Evolutionary conservation across 2,329 filamentous ascomycete genomes (phyloP).

Genomic region (Xylariales sp.): DNA sequence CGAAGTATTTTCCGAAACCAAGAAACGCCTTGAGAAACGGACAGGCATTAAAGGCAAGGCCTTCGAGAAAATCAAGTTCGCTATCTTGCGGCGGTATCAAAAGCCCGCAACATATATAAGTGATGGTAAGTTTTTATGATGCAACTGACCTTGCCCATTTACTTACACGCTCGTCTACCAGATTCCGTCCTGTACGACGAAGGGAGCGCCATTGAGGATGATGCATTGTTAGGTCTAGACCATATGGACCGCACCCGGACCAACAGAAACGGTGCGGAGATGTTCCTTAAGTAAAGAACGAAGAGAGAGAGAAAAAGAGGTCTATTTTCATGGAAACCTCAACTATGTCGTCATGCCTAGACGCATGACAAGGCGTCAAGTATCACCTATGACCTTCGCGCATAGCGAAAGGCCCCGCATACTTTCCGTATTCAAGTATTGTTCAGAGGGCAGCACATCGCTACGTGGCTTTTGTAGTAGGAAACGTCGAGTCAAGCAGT

Average conservation of each 20-base stretch:
- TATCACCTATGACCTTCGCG: slow-evolving; percentile 20
- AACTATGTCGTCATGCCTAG: slow-evolving; percentile 8
- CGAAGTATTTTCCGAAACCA: slow-evolving; percentile 90
- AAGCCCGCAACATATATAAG: slow-evolving; percentile 82
- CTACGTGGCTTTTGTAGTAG: slow-evolving; percentile 8
- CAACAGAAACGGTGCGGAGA: slow-evolving; percentile 70
- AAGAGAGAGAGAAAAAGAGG: neutral
- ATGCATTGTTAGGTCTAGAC: slow-evolving; percentile 73
- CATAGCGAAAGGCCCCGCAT: slow-evolving; percentile 24
- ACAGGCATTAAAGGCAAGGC: slow-evolving; percentile 97
- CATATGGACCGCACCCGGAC: slow-evolving; percentile 71
- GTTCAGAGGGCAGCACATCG: slow-evolving; percentile 5
- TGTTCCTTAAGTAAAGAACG: slow-evolving; percentile 62
- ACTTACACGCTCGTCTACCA: slow-evolving; percentile 50
- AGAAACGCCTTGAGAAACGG: slow-evolving; percentile 90
- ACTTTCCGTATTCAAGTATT: slow-evolving; percentile 33
- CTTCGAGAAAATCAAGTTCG: slow-evolving; percentile 98
- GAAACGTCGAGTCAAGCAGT: slow-evolving; percentile 27
- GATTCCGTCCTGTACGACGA: slow-evolving; percentile 68
- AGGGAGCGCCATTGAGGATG: slow-evolving; percentile 61
- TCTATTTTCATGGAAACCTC: slow-evolving; percentile 13
- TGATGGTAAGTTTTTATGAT: slow-evolving; percentile 74
- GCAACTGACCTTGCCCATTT: slow-evolving; percentile 18
- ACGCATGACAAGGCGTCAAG: slow-evolving; percentile 8
- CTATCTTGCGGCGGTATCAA: slow-evolving; percentile 75